phyloP scores from a whole-genome alignment of 768 basidiomycete genomes.

The Phanerochaete carnosa region DNA sequence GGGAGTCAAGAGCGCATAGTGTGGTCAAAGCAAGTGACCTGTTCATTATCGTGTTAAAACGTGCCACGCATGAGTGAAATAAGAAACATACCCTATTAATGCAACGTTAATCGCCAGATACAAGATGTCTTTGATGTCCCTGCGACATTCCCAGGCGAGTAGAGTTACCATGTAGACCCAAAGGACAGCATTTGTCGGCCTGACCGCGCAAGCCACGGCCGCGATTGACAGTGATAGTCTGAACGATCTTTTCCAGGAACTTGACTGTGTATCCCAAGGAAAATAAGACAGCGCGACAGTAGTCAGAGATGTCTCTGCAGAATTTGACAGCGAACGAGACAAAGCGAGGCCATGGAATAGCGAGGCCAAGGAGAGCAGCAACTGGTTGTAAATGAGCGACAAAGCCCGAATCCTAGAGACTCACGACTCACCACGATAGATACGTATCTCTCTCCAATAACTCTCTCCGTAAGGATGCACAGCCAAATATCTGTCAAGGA shows the following conservation, averaged over 20 bases:
- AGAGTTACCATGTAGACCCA: slow-evolving; percentile 71
- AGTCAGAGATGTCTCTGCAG: slow-evolving; percentile 84
- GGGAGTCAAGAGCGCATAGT: slow-evolving; percentile 51
- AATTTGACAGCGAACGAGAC: slow-evolving; percentile 89
- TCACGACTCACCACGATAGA: slow-evolving; percentile 57
- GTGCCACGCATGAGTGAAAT: not conserved
- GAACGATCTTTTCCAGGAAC: slow-evolving; percentile 24
- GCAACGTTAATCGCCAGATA: slow-evolving; percentile 41
- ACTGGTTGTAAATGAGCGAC: slow-evolving; percentile 36
- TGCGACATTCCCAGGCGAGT: slow-evolving; percentile 54
- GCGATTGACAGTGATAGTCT: slow-evolving; percentile 51
- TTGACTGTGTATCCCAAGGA: slow-evolving; percentile 49
- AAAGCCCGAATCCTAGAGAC: not conserved
- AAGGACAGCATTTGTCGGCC: slow-evolving; percentile 87
- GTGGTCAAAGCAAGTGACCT: slow-evolving; percentile 10
- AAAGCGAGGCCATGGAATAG: slow-evolving; percentile 85
- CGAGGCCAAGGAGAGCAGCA: slow-evolving; percentile 77
- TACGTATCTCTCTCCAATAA: slow-evolving; percentile 57
- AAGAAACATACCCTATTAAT: slow-evolving; percentile 40
- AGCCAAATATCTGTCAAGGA: slow-evolving; percentile 79
- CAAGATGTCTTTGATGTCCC: slow-evolving; percentile 31
- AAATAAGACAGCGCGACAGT: slow-evolving; percentile 74
- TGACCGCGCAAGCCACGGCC: slow-evolving; percentile 72
- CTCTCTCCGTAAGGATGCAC: slow-evolving; percentile 52
- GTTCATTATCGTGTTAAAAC: not conserved